Conservation (phyloP, 2,329 filamentous ascomycete genomes). For the Grosmannia serpens region DNA sequence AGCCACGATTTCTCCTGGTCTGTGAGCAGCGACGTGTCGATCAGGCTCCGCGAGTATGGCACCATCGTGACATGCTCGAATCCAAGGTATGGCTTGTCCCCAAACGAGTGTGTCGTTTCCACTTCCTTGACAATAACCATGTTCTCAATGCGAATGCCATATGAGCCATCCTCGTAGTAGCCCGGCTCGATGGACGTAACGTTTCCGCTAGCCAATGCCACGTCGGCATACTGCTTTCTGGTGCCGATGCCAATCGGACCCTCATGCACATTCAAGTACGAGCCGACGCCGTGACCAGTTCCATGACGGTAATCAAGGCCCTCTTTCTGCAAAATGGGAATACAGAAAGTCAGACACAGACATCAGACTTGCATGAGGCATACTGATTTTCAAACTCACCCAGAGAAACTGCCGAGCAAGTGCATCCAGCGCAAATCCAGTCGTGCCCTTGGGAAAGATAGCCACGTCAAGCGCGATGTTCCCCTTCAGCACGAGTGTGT, state of each 20-base stretch:
- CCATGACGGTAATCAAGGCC: slow-evolving; percentile 94
- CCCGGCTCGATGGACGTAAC: slow-evolving; percentile 94
- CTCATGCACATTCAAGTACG: slow-evolving; percentile 93
- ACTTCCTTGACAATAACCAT: slow-evolving; percentile 82
- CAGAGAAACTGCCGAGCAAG: slow-evolving; percentile 86
- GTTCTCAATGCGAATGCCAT: slow-evolving; percentile 95
- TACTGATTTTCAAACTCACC: slow-evolving; percentile 38
- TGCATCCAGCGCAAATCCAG: slow-evolving; percentile 79
- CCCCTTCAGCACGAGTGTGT: slow-evolving; percentile 90
- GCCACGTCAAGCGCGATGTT: slow-evolving; percentile 79
- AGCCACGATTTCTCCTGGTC: slow-evolving; percentile 71
- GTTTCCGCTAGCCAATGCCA: slow-evolving; percentile 80
- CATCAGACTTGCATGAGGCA: not conserved
- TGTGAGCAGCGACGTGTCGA: slow-evolving; percentile 63
- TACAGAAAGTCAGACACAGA: not conserved
- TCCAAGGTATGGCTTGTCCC: slow-evolving; percentile 85
- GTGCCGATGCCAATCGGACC: slow-evolving; percentile 95
- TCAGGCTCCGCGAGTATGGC: slow-evolving; percentile 81
- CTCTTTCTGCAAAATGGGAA: slow-evolving; percentile 36
- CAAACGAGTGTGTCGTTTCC: slow-evolving; percentile 78
- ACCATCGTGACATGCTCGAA: slow-evolving; percentile 98
- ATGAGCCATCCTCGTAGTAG: slow-evolving; percentile 91
- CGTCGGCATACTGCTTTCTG: slow-evolving; percentile 80
- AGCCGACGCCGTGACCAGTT: slow-evolving; percentile 91
- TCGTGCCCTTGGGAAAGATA: slow-evolving; percentile 90